A percentile compares a stretch with the other conserved stretches of the same genome.
Conservation (phyloP, 1,139 yeast genomes). For the Arxiozyma heterogenica region DNA sequence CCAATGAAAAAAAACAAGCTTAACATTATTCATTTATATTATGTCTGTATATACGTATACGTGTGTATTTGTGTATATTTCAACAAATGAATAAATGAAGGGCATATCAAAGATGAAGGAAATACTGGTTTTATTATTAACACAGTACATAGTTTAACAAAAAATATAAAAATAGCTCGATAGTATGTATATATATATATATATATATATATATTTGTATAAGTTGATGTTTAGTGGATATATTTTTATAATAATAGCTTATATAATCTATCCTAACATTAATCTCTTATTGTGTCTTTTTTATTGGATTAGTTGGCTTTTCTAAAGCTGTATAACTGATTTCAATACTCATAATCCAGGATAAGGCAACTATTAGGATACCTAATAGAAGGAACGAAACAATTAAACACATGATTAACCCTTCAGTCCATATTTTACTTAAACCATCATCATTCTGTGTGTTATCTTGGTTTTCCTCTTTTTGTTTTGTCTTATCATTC, state of each 20-base stretch:
- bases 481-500: constrained; percentile 3
- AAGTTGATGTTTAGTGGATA: too few species aligned
- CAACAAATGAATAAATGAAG: too few species aligned
- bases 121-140: neutral
- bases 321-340: constrained; percentile 65
- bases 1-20: constrained; percentile 16
- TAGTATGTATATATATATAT: too few species aligned
- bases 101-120: too few species aligned
- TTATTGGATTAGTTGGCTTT: constrained; percentile 52
- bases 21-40: neutral
- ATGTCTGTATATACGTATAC: neutral
- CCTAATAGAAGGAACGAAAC: constrained; percentile 47
- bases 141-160: neutral
- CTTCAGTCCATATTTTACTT: constrained; percentile 34
- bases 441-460: constrained; percentile 19
- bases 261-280: neutral
- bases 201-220: too few species aligned
- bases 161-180: too few species aligned
- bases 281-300: constrained; percentile 36
- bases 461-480: constrained; percentile 3
- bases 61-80: too few species aligned
- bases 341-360: constrained; percentile 54
- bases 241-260: too few species aligned
- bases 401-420: constrained; percentile 55
- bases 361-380: constrained; percentile 45